These are phyloP conservation scores for Aspergillus hancockii DNA, from an alignment of 495 filamentous ascomycete species.

Conservation along the genomic window DNA sequence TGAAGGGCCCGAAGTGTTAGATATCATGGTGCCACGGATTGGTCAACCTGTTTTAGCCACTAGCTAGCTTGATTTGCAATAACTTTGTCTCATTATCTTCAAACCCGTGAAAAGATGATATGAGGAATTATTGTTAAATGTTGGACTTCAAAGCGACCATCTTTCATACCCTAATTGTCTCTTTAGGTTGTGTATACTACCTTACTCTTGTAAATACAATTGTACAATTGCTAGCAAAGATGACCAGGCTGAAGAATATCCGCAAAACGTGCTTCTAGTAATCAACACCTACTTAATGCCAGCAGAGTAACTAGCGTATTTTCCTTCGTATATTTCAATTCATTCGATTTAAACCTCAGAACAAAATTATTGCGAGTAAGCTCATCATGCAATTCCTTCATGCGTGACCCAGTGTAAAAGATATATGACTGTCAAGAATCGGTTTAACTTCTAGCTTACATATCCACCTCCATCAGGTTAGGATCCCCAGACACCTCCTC, in stretches of 20 bases:
- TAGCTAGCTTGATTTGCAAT: not conserved
- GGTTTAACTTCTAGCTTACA: slow-evolving; percentile 40
- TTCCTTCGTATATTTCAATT: not conserved
- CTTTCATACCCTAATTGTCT: not conserved
- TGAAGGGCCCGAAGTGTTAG: slow-evolving; percentile 37
- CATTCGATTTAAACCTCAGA: not conserved
- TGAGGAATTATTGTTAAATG: not conserved
- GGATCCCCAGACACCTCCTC: slow-evolving; percentile 69
- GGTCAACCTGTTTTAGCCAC: not conserved
- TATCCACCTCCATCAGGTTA: slow-evolving; percentile 88
- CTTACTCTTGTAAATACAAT: not conserved
- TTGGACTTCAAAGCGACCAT: not conserved
- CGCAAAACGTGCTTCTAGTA: not conserved
- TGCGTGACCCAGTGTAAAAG: slow-evolving; percentile 2
- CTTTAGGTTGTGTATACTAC: not conserved
- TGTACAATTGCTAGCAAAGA: not conserved
- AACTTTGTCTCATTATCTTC: not conserved
- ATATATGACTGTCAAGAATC: slow-evolving; percentile 6
- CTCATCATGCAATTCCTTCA: slow-evolving; percentile 7
- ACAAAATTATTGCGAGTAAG: not conserved
- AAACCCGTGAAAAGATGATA: not conserved
- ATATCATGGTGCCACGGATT: slow-evolving; percentile 18
- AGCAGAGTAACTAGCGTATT: not conserved
- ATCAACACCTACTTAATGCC: not conserved
- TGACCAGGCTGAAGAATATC: not conserved